A percentile compares a stretch with the other conserved stretches of the same genome.
phyloP scores from a whole-genome alignment of 306 rosid genomes.

The Begonia loranthoides region DNA sequence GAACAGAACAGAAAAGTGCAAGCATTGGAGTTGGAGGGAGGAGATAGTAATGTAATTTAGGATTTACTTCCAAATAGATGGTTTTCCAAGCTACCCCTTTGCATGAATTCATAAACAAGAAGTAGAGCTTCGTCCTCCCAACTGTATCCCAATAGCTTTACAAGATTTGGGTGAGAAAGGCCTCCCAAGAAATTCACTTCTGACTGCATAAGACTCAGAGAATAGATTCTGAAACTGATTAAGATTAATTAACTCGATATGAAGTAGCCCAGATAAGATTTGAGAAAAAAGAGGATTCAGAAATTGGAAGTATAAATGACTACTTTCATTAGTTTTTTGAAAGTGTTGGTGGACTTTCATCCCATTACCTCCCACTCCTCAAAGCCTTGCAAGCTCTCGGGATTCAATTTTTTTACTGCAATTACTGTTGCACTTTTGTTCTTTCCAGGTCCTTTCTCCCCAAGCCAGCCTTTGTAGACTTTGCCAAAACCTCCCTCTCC shows the following conservation, averaged over 20 bases:
- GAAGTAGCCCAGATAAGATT: neutral
- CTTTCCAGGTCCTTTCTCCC: constrained; percentile 43
- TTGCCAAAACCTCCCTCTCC: constrained; percentile 97
- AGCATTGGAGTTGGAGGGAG: neutral
- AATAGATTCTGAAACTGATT: too few relatives aligned
- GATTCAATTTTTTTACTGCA: constrained; percentile 85
- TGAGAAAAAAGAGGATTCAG: too few relatives aligned
- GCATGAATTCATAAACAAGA: constrained; percentile 89
- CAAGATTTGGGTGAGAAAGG: constrained; percentile 86
- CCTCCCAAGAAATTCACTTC: constrained; percentile 82
- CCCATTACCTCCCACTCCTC: constrained; percentile 77
- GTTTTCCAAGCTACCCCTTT: constrained; percentile 80
- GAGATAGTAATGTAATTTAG: neutral
- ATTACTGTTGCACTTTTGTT: constrained; percentile 39
- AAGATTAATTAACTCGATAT: constrained; percentile 5
- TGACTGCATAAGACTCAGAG: constrained; percentile 37
- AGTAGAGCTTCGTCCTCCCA: constrained; percentile 71
- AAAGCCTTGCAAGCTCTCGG: constrained; percentile 78
- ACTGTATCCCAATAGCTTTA: constrained; percentile 76
- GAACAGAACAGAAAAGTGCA: neutral
- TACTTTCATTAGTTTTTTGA: too few relatives aligned
- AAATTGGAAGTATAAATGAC: too few relatives aligned
- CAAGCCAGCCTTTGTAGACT: constrained; percentile 88
- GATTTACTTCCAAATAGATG: constrained; percentile 94
- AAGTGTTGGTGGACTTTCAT: too few relatives aligned